Evolutionary conservation across 2,329 filamentous ascomycete species (phyloP).

Genomic region (Ophioceras dolichostomum): DNA sequence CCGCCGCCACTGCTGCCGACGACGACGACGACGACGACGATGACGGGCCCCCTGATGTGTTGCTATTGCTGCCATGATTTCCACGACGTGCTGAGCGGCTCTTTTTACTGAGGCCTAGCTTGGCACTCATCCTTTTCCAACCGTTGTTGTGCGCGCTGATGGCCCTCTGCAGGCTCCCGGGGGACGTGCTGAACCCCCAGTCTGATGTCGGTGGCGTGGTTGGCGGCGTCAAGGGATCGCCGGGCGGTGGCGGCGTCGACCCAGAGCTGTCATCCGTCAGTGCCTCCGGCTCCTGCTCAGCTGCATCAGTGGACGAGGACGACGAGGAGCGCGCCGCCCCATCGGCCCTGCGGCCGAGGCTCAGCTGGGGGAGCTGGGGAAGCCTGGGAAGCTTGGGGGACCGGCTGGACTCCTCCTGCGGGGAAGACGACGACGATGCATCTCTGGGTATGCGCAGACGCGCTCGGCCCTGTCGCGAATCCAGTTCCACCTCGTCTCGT

Average conservation of each 20-base stretch:
- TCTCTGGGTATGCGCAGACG: constrained; percentile 26
- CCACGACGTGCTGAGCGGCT: background rate
- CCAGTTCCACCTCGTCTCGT: background rate
- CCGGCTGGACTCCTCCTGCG: constrained; percentile 23
- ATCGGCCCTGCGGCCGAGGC: constrained; percentile 22
- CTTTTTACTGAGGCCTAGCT: constrained; percentile 33
- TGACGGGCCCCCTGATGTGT: too few relatives aligned
- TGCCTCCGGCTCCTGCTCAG: constrained; percentile 34
- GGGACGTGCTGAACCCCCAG: constrained; percentile 37
- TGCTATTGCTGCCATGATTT: too few relatives aligned
- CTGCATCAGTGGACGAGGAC: constrained; percentile 27
- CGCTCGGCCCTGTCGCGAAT: constrained; percentile 22
- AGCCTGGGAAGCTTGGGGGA: constrained; percentile 30
- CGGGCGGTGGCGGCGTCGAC: constrained; percentile 34
- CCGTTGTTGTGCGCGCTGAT: constrained; percentile 42
- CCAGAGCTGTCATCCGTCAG: constrained; percentile 55
- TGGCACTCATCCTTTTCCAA: constrained; percentile 54
- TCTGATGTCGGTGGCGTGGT: constrained; percentile 57
- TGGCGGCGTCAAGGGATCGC: constrained; percentile 62
- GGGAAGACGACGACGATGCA: constrained; percentile 12
- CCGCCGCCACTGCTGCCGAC: background rate
- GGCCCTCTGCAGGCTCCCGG: constrained; percentile 40
- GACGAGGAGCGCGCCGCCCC: constrained; percentile 27
- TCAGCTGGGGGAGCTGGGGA: constrained; percentile 28
- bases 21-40: constrained; percentile 16